phyloP scores from a whole-genome alignment of 768 basidiomycete genomes.

The Udeniomyces megalosporus region DNA sequence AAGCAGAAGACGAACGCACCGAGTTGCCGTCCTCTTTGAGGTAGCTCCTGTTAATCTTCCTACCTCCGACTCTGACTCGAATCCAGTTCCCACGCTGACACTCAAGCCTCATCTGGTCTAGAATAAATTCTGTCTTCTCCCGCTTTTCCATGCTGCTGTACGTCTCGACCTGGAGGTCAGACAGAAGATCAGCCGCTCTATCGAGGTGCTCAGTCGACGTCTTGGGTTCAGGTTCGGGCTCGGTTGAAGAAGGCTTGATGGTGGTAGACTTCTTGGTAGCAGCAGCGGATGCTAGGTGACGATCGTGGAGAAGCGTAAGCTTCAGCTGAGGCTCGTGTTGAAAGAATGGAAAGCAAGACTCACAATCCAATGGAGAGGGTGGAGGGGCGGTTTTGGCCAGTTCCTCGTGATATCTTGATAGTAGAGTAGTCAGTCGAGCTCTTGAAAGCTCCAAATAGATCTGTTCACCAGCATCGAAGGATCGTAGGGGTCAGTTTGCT shows the following conservation, averaged over 20 bases:
- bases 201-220: conserved; percentile 51
- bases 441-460: conserved; percentile 93
- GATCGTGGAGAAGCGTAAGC: neutral
- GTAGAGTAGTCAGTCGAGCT: conserved; percentile 76
- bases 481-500: too few relatives aligned
- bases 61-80: conserved; percentile 73
- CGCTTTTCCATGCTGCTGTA: conserved; percentile 96
- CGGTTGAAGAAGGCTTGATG: conserved; percentile 19
- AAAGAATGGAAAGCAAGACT: neutral
- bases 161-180: conserved; percentile 93
- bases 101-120: conserved; percentile 86
- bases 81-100: conserved; percentile 54
- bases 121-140: conserved; percentile 95
- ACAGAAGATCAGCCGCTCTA: conserved; percentile 77
- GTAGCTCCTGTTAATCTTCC: conserved; percentile 88
- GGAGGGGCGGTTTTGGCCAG: conserved; percentile 37
- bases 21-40: conserved; percentile 76
- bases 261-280: conserved; percentile 16
- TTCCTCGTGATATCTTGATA: conserved; percentile 70
- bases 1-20: conserved; percentile 35
- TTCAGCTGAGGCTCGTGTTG: neutral
- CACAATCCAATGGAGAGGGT: conserved; percentile 30
- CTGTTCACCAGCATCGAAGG: too few relatives aligned
- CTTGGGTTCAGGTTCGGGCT: conserved; percentile 24
- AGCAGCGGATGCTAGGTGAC: conserved; percentile 1